Conservation (phyloP, 441 rosid species). For the Codiaeum variegatum region DNA sequence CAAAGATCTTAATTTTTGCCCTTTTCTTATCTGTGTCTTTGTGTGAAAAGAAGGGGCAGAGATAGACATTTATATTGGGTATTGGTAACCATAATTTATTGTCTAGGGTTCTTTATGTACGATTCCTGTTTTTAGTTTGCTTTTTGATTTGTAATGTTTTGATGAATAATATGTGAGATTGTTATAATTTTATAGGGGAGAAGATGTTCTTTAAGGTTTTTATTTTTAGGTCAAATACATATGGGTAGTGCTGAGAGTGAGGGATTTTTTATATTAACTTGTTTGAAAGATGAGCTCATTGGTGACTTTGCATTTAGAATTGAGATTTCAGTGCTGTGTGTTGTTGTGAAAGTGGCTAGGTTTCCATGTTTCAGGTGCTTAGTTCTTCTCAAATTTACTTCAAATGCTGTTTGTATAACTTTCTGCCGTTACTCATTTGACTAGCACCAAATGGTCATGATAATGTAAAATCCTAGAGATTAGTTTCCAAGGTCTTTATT, state of each 20-base stretch:
- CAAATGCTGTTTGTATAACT: neutral
- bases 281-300: neutral
- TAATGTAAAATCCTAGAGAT: neutral
- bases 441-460: neutral
- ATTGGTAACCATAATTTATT: neutral
- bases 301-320: neutral
- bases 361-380: neutral
- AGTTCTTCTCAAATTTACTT: neutral
- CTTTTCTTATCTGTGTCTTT: neutral
- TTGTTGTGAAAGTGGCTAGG: neutral
- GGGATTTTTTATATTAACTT: neutral
- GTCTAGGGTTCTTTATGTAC: neutral
- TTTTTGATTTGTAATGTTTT: neutral
- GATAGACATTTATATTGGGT: neutral
- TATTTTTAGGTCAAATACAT: neutral
- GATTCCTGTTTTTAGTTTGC: neutral
- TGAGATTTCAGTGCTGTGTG: neutral
- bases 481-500: neutral
- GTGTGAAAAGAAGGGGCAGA: neutral
- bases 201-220: neutral
- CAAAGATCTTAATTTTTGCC: slow-evolving; percentile 3
- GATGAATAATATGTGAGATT: neutral
- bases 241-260: neutral
- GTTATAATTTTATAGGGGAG: neutral
- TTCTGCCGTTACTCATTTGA: slow-evolving; percentile 5